A percentile compares a stretch with the other conserved stretches of the same genome.
phyloP scores from a whole-genome alignment of 805 yeast species.

The Tetrapisispora nanseiensis region DNA sequence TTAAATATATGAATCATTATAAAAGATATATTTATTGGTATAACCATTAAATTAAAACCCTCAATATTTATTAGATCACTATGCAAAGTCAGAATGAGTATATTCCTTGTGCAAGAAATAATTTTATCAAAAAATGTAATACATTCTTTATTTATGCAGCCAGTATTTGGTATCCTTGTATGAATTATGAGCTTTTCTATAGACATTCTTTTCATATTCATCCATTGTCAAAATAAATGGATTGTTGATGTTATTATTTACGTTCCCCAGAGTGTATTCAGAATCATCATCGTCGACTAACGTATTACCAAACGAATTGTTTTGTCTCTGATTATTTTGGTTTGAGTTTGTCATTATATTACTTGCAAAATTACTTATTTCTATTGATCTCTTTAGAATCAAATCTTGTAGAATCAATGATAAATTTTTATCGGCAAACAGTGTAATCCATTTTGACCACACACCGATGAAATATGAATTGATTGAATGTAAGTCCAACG shows the following conservation, averaged over 20 bases:
- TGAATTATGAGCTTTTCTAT: slow-evolving; percentile 43
- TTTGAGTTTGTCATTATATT: slow-evolving; percentile 9
- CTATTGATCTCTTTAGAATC: slow-evolving; percentile 55
- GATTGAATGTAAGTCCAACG: slow-evolving; percentile 58
- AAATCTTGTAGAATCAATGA: slow-evolving; percentile 42
- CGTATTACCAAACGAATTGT: slow-evolving; percentile 12
- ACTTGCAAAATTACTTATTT: slow-evolving; percentile 58
- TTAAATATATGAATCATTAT: too few relatives aligned
- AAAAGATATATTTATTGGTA: too few relatives aligned
- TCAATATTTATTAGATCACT: too few relatives aligned
- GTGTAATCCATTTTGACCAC: slow-evolving; percentile 65
- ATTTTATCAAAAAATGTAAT: too few relatives aligned
- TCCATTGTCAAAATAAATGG: slow-evolving; percentile 58
- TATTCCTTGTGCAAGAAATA: too few relatives aligned
- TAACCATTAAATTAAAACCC: too few relatives aligned
- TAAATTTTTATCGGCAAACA: slow-evolving; percentile 59
- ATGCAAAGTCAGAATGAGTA: too few relatives aligned
- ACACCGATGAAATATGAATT: slow-evolving; percentile 59
- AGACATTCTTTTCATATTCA: slow-evolving; percentile 60
- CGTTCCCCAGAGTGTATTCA: slow-evolving; percentile 29
- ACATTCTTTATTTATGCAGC: slow-evolving; percentile 16
- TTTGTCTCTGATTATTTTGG: slow-evolving; percentile 11
- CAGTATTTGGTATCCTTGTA: slow-evolving; percentile 37
- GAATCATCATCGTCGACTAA: slow-evolving; percentile 1
- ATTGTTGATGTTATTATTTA: slow-evolving; percentile 16